phyloP scores from a whole-genome alignment of 2,329 filamentous ascomycete genomes.

The Stagonosporopsis vannaccii region DNA sequence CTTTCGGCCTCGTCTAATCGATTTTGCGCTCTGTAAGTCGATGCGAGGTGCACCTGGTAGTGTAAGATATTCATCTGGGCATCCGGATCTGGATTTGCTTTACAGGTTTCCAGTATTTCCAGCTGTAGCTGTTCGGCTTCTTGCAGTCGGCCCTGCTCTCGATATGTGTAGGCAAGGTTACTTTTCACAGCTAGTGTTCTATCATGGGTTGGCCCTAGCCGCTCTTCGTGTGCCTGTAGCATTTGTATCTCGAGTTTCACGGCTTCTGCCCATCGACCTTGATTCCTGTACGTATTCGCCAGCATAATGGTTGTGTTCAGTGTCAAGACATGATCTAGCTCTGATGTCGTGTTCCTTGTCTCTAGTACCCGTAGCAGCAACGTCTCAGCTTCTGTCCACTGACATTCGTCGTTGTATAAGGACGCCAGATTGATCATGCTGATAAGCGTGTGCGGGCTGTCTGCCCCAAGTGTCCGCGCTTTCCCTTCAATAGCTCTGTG shows the following conservation, averaged over 20 bases:
- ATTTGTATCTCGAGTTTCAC: neutral
- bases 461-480: neutral
- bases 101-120: neutral
- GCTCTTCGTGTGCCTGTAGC: neutral
- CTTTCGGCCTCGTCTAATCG: constrained; percentile 2
- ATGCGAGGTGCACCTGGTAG: neutral
- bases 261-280: neutral
- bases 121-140: neutral
- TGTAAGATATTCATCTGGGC: neutral
- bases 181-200: neutral
- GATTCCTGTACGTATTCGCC: neutral
- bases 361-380: neutral
- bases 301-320: neutral
- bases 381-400: constrained; percentile 7
- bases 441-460: neutral
- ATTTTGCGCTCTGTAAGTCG: neutral
- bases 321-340: neutral
- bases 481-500: constrained; percentile 3
- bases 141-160: neutral
- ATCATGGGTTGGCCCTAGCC: neutral
- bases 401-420: neutral
- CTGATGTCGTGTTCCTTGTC: neutral
- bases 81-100: neutral
- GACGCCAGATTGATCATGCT: constrained; percentile 10
- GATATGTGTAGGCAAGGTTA: neutral